Evolutionary conservation across 768 basidiomycete genomes (phyloP), one percentile per base, ranked within the genome.

Genomic region (Naganishia onofrii): DNA sequence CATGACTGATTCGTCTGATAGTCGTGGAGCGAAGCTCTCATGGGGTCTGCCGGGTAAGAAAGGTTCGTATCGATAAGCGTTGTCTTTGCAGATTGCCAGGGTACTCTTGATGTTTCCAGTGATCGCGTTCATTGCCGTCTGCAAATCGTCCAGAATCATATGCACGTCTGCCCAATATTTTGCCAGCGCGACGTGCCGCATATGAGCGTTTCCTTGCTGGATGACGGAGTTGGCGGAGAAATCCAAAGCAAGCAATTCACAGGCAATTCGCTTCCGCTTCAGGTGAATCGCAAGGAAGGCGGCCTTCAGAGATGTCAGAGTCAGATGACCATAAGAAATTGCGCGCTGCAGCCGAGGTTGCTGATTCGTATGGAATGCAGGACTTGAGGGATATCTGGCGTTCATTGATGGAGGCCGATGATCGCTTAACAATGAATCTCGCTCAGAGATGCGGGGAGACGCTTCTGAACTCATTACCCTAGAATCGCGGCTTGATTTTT

Each of bases 201-300:
- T 23, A 71, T 73, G 19, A 44, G 26, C 26, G 26, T 15, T 52
- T 54, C 8, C 58, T 53, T 10, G 56, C 34, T 23, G 31, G 21
- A 5, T 26, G 28, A 17, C 34, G n/a, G 34, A 6, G 9, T 63
- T 42, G 9, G 29, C 36, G 2, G 60, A 58, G 58, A 79, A 79
- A 26, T 70, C 68, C 48, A 80, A 66, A 17, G 76, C 79, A 3
- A 81, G 73, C 7, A 81, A 64, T 69, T 73, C 77, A 70, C 79
- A 81, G 0, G 77, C 76, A 17, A 78, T 44, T 51, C 73, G 52
- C n/a, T 77, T 53, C 5, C 79, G 55, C 53, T 76, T 75, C 29
- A 76, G 64, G 63, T 81, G 79, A 1, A 78, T 66, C 3, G 72
- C 76, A 26, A 77, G 57, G 66, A 78, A 77, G 13, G 73, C 57